Evolutionary conservation across 306 rosid genomes (phyloP), one percentile per base, ranked within the genome.

Genomic region (Inga laurina): DNA sequence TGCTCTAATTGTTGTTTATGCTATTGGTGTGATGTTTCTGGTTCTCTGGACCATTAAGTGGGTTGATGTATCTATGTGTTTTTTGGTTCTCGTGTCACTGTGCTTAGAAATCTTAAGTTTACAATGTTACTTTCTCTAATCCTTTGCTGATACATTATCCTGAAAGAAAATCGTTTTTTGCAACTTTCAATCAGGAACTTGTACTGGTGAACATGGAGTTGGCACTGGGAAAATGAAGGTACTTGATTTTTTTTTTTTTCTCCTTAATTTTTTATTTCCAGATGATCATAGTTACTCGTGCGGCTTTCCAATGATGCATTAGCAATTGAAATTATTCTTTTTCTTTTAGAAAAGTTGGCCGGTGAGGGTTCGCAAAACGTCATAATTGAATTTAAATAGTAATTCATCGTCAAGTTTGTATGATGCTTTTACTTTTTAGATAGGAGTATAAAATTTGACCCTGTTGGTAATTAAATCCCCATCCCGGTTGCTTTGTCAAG

Each of bases 191-290:
- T 75, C 90, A 95, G 97, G 99, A 88, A 95, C 98, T 21, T 95
- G 99, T 83, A 92, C 98, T 0, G 99, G 99, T 11, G 99, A 95
- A 80, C 99, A 95, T 80, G 99, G 99, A 57, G 98, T 93, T 69
- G 98, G 99, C 76, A 95, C 98, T 1, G 99, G 99, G 79, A 95
- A 95, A 89, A 86, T 93, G 94, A 95, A 95, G 98, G 98, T 93
- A 90, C 48, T 37, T 79, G 77, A 27, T 30, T 71, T 27, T 39
- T 37, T 74, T 16, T 44, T 44, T 74, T 16, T 44, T 9, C 4
- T 35, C 5, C 0, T 37, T 37, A 0, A 8, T 46, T 56, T 19
- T 41, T 21, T 7, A 46, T 46, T 46, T 46, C 51, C 16, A 46
- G 15, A 12, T 3, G 15, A 48, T 48, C 16, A 48, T 48, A 13